These are phyloP conservation scores for Arachnomyces sp. DNA, from an alignment of 2,329 filamentous ascomycete genomes.

Conservation along the genomic window DNA sequence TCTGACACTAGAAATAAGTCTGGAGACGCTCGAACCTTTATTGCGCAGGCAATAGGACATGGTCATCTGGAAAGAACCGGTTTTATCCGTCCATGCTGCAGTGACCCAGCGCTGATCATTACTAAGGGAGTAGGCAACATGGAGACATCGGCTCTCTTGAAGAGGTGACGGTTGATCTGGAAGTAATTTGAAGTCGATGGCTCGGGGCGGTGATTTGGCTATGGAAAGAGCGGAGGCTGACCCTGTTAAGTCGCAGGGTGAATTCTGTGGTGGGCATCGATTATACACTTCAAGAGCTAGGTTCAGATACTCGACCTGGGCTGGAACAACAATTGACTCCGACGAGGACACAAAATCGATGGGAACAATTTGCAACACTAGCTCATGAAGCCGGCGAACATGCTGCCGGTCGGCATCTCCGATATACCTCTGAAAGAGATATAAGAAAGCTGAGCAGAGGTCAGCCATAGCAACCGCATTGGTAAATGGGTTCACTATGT, in stretches of 20 bases:
- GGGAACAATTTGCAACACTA: constrained; percentile 53
- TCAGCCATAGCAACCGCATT: constrained; percentile 40
- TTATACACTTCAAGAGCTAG: constrained; percentile 53
- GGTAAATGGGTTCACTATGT: constrained; percentile 51
- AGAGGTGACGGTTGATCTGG: constrained; percentile 49
- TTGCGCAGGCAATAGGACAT: constrained; percentile 48
- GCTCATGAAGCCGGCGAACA: constrained; percentile 33
- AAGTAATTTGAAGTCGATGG: constrained; percentile 48
- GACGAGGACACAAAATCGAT: constrained; percentile 46
- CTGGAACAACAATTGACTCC: constrained; percentile 45
- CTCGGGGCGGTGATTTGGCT: constrained; percentile 45
- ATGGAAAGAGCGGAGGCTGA: constrained; percentile 49
- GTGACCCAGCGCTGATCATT: constrained; percentile 51
- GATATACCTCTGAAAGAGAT: constrained; percentile 48
- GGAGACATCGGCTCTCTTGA: constrained; percentile 50
- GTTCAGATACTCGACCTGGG: constrained; percentile 40
- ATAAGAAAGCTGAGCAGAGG: constrained; percentile 51
- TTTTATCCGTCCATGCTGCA: constrained; percentile 53
- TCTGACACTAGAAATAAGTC: constrained; percentile 43
- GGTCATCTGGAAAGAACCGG: constrained; percentile 46
- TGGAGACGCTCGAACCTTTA: constrained; percentile 23
- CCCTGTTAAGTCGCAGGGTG: constrained; percentile 31
- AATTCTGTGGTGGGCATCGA: constrained; percentile 44
- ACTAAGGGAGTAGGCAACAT: constrained; percentile 52
- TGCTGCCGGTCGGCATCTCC: constrained; percentile 28